Evolutionary conservation across 2,329 filamentous ascomycete genomes (phyloP), one percentile per base, ranked within the genome.

Genomic region (Diaporthe vaccinii): DNA sequence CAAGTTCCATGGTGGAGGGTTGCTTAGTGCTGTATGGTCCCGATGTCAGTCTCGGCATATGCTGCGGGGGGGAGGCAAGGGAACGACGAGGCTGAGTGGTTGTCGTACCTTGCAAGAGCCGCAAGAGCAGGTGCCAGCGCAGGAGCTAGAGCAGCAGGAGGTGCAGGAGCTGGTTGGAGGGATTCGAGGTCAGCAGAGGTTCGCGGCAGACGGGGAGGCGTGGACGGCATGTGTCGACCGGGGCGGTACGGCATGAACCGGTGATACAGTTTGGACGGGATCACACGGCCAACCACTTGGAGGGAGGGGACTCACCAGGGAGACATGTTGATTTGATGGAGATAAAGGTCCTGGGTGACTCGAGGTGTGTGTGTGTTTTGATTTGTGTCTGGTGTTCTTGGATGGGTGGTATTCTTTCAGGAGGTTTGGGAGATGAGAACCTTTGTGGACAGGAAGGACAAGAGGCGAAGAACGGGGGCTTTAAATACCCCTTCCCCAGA

Each of bases 131-230:
- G 51, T 51, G 6, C 62, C 69, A 44, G 58, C 49, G 57, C 74
- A 77, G 20, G 70, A 53, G 61, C 75, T 70, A 34, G 72, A 76
- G 74, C 74, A 77, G 76, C 76, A 77, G n/a, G 39, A 44, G 68
- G 58, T 74, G 68, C 74, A 77, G 51, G 72, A 25, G 65, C 76
- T 75, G 62, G 15, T 3, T 28, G 39, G 53, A 62, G 22, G 28
- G n/a, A 6, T 15, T 17, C 28, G 46, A 69, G 53, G 61, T 76
- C 46, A 74, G 74, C 69, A 70, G 34, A 51, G 51, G n/a, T 61
- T 15, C 25, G 61, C 10, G n/a, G 41, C 28, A 39, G 17, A 46
- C 57, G 25, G 7, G 12, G 61, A 34, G 65, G 20, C 10, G 12
- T 17, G 39, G 61, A 61, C 6, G 51, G 49, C 20, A 34, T 39